Conservation (phyloP, 768 basidiomycete species). For the Xerocomellus dryophilus region DNA sequence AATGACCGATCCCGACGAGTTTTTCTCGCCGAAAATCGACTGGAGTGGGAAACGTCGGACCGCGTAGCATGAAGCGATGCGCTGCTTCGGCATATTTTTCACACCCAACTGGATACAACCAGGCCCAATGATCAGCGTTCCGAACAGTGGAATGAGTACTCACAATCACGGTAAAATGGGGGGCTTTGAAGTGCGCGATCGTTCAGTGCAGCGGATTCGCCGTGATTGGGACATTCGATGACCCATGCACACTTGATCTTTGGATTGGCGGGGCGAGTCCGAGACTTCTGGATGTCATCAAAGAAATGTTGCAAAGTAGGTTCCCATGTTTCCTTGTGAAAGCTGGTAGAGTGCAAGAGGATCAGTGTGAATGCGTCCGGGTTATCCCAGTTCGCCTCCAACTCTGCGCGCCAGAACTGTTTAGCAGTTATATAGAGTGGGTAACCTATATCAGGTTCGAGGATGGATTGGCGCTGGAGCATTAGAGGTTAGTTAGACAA, state of each 20-base stretch:
- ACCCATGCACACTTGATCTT: conserved; percentile 50
- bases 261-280: background rate
- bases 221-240: conserved; percentile 73
- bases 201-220: conserved; percentile 57
- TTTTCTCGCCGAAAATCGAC: conserved; percentile 50
- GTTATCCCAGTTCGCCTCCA: conserved; percentile 36
- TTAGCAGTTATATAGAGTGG: conserved; percentile 55
- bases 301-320: conserved; percentile 54
- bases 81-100: conserved; percentile 59
- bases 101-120: conserved; percentile 50
- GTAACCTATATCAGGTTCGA: conserved; percentile 41
- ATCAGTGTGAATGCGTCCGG: conserved; percentile 53
- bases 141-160: conserved; percentile 13
- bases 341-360: conserved; percentile 67
- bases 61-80: conserved; percentile 52
- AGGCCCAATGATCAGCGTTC: background rate
- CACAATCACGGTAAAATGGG: conserved; percentile 48
- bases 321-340: conserved; percentile 75
- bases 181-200: conserved; percentile 41
- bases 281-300: conserved; percentile 15
- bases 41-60: conserved; percentile 35
- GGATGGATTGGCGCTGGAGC: conserved; percentile 29
- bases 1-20: conserved; percentile 66
- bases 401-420: conserved; percentile 48
- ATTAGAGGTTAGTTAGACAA: conserved; percentile 9